Evolutionary conservation across 139 green algal genomes (phyloP).

Genomic region (Chlorella sp.): DNA sequence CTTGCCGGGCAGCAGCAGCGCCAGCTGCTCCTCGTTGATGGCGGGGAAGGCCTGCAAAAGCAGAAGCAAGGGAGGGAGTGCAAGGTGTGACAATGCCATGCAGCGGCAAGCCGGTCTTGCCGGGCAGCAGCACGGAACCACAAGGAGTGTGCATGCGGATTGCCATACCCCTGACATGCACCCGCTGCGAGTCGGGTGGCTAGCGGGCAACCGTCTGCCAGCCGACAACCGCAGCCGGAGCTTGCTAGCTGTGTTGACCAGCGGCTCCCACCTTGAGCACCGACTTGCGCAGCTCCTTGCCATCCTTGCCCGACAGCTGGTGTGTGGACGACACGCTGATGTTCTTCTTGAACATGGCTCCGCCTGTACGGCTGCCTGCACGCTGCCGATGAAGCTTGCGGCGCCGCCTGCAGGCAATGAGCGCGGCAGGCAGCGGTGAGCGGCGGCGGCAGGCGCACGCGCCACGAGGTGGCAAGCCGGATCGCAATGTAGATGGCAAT

Average conservation of each 20-base stretch:
- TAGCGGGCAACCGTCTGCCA: not conserved
- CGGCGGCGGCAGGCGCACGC: not conserved
- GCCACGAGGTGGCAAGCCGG: too few species aligned
- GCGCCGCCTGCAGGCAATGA: not conserved
- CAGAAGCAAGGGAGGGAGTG: too few species aligned
- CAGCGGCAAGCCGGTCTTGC: not conserved
- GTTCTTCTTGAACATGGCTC: slow-evolving; percentile 54
- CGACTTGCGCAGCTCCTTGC: slow-evolving; percentile 34
- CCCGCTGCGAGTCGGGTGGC: too few species aligned
- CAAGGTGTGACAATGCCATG: too few species aligned
- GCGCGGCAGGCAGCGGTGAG: not conserved
- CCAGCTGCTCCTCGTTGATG: slow-evolving; percentile 30
- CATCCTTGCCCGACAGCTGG: slow-evolving; percentile 44
- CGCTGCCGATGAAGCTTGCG: not conserved
- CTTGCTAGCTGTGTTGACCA: not conserved
- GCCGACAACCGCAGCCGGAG: not conserved
- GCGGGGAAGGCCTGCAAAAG: slow-evolving; percentile 16
- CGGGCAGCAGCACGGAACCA: not conserved
- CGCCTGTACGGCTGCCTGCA: not conserved
- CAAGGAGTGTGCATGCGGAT: not conserved
- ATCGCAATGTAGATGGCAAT: too few species aligned
- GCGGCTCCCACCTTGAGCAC: not conserved
- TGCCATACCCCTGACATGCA: too few species aligned
- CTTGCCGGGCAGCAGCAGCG: slow-evolving; percentile 37
- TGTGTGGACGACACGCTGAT: slow-evolving; percentile 27